These are phyloP conservation scores for Curvularia hawaiiensis DNA, from an alignment of 2,329 filamentous ascomycete species.

Conservation along the genomic window DNA sequence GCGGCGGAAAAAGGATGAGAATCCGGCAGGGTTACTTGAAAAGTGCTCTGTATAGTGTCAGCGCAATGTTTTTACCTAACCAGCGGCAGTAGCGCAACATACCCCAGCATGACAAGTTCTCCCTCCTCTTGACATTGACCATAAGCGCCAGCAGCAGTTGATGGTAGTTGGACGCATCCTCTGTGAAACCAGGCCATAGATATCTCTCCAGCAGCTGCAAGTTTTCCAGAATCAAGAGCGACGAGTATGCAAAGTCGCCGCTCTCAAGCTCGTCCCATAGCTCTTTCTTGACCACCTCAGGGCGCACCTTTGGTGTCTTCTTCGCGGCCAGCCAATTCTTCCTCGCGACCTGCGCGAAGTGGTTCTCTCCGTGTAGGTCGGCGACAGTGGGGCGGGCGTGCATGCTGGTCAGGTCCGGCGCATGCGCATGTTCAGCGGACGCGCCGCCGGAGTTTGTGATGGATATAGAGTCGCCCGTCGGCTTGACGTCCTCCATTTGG, in stretches of 20 bases:
- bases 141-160: constrained; percentile 85
- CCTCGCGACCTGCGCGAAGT: constrained; percentile 72
- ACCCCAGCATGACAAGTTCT: constrained; percentile 89
- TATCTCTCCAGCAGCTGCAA: constrained; percentile 90
- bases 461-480: constrained; percentile 16
- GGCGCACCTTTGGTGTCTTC: constrained; percentile 71
- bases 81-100: constrained; percentile 38
- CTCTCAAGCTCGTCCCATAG: constrained; percentile 90
- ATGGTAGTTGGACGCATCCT: constrained; percentile 89
- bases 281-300: constrained; percentile 80
- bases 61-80: constrained; percentile 20
- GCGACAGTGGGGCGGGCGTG: constrained; percentile 66
- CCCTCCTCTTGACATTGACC: constrained; percentile 84
- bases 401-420: constrained; percentile 26
- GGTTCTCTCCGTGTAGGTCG: constrained; percentile 71
- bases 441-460: constrained; percentile 25
- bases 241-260: constrained; percentile 76
- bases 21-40: constrained; percentile 75
- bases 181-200: constrained; percentile 90
- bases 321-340: constrained; percentile 80
- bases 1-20: constrained; percentile 87
- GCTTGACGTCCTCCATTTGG: constrained; percentile 36
- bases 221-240: constrained; percentile 83
- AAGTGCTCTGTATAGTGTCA: constrained; percentile 68
- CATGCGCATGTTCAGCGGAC: constrained; percentile 19